Conservation (phyloP, 495 filamentous ascomycete species). For the Chaetomidium leptoderma region DNA sequence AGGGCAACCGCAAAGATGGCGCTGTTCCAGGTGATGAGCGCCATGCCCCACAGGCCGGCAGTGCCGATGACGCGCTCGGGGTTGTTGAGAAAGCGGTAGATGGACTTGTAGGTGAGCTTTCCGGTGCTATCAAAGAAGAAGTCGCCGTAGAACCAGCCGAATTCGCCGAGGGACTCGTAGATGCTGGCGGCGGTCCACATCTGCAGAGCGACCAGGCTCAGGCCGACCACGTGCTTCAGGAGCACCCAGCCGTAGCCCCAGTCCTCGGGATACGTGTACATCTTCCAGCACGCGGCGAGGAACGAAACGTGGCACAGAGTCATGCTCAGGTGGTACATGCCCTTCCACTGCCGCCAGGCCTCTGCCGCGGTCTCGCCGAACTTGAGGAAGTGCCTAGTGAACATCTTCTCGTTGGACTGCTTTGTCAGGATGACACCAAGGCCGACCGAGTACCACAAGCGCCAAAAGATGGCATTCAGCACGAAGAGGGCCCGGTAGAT, state of each 20-base stretch:
- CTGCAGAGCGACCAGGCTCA: slow-evolving; percentile 77
- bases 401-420: slow-evolving; percentile 84
- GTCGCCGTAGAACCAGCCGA: slow-evolving; percentile 98
- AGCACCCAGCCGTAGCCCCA: slow-evolving; percentile 81
- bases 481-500: slow-evolving; percentile 74
- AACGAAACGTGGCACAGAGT: slow-evolving; percentile 84
- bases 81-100: slow-evolving; percentile 97
- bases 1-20: slow-evolving; percentile 80
- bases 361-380: slow-evolving; percentile 85
- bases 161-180: slow-evolving; percentile 93
- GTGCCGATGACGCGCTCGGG: slow-evolving; percentile 90
- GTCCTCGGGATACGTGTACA: slow-evolving; percentile 80
- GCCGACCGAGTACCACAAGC: slow-evolving; percentile 88
- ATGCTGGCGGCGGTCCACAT: slow-evolving; percentile 91
- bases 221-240: slow-evolving; percentile 80
- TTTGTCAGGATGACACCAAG: slow-evolving; percentile 77
- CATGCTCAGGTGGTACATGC: slow-evolving; percentile 88
- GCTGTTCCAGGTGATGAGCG: slow-evolving; percentile 82
- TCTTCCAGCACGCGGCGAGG: slow-evolving; percentile 89
- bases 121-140: slow-evolving; percentile 88
- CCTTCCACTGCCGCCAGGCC: slow-evolving; percentile 98
- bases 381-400: slow-evolving; percentile 96
- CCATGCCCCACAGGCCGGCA: slow-evolving; percentile 93
- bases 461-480: slow-evolving; percentile 72
- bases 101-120: slow-evolving; percentile 91